phyloP scores from a whole-genome alignment of 306 rosid genomes.

The Vachellia collinsii region DNA sequence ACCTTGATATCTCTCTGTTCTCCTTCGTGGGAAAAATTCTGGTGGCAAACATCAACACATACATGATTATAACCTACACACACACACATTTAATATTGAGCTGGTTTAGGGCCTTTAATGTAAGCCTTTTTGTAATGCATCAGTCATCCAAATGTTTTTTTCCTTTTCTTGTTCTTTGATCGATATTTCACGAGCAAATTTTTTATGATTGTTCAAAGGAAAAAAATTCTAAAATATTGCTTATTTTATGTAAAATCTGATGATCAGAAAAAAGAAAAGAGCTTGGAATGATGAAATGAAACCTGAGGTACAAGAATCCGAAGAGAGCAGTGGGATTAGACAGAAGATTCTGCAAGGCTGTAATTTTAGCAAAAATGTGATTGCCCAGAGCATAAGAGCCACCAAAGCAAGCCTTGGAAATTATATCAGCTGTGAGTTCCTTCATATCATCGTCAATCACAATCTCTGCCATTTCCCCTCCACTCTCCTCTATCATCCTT shows the following conservation, averaged over 20 bases:
- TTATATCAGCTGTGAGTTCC: slow-evolving; percentile 29
- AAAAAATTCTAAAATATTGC: no score
- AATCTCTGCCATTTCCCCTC: slow-evolving; percentile 32
- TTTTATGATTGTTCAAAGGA: no score
- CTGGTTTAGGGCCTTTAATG: no score
- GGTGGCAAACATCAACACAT: not conserved
- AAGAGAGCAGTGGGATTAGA: slow-evolving; percentile 36
- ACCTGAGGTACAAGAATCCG: slow-evolving; percentile 43
- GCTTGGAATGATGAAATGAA: not conserved
- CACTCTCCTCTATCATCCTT: slow-evolving; percentile 10
- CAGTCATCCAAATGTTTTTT: no score
- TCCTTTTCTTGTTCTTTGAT: no score
- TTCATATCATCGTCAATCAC: slow-evolving; percentile 38
- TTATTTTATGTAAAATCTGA: no score
- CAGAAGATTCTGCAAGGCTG: slow-evolving; percentile 25
- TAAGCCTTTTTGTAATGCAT: no score
- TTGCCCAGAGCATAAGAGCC: slow-evolving; percentile 41
- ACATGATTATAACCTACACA: not conserved
- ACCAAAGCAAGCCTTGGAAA: slow-evolving; percentile 47
- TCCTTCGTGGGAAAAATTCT: slow-evolving; percentile 46
- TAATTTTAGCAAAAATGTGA: slow-evolving; percentile 40
- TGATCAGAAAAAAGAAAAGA: no score
- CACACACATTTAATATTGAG: not conserved
- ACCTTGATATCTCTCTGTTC: slow-evolving; percentile 36
- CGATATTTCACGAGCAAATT: no score